Evolutionary conservation across 1,139 yeast genomes (phyloP).

Genomic region (Yamadazyma conglobata): DNA sequence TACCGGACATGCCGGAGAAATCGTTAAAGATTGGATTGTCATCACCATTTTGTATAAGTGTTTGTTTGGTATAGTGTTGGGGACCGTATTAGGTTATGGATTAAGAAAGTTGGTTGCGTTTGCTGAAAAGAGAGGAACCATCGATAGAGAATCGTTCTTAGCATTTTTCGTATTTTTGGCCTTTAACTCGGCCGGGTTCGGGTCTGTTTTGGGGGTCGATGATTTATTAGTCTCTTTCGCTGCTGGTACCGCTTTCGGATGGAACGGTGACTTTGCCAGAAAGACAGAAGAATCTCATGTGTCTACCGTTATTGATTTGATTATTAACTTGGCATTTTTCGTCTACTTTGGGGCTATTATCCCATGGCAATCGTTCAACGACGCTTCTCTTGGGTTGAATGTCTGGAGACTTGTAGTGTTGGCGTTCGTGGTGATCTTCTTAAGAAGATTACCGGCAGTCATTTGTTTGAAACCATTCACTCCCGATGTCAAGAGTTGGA

Average conservation of each 20-base stretch:
- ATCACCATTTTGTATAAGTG: constrained; percentile 85
- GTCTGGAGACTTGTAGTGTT: constrained; percentile 83
- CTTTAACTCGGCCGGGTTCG: constrained; percentile 87
- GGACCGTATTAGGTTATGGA: constrained; percentile 69
- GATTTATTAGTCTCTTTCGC: constrained; percentile 90
- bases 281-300: constrained; percentile 91
- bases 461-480: constrained; percentile 71
- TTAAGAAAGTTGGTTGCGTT: constrained; percentile 73
- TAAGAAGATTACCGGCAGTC: constrained; percentile 88
- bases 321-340: constrained; percentile 82
- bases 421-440: constrained; percentile 77
- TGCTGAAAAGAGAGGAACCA: constrained; percentile 71
- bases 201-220: constrained; percentile 88
- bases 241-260: constrained; percentile 94
- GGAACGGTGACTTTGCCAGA: constrained; percentile 92
- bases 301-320: constrained; percentile 84
- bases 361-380: constrained; percentile 87
- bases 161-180: constrained; percentile 88
- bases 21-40: constrained; percentile 81
- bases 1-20: constrained; percentile 61
- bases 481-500: constrained; percentile 93
- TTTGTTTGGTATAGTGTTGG: constrained; percentile 76
- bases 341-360: constrained; percentile 92
- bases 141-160: constrained; percentile 90
- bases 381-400: constrained; percentile 59